Percentiles rank a stretch among this genome's conserved stretches.
phyloP scores from a whole-genome alignment of 192 early-diverging fungal genomes.

The Haplosporangium gracile region DNA sequence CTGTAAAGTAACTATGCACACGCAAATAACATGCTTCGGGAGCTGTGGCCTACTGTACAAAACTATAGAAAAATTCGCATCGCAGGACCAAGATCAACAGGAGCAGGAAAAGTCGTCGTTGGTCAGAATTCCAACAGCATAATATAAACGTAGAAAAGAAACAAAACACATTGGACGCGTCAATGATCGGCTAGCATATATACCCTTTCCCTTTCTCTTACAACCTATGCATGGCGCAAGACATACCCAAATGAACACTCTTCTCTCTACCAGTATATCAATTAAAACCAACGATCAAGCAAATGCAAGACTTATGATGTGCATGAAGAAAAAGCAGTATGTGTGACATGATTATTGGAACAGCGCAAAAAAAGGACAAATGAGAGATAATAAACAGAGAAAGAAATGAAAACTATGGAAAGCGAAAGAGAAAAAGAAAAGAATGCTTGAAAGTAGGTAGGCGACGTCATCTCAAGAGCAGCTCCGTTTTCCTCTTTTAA shows the following conservation, averaged over 20 bases:
- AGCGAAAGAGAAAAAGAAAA: not conserved
- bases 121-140: slow-evolving; percentile 34
- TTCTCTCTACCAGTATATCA: not conserved
- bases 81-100: slow-evolving; percentile 20
- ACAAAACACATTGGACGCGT: not conserved
- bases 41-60: not conserved
- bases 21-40: not conserved
- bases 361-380: not conserved
- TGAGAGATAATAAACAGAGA: not conserved
- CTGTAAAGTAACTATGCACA: not conserved
- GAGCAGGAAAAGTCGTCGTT: slow-evolving; percentile 39
- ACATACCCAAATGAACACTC: not conserved
- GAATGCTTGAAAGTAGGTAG: not conserved
- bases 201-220: not conserved
- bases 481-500: not conserved
- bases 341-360: slow-evolving; percentile 7
- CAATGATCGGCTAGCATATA: not conserved
- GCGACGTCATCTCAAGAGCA: not conserved
- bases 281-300: not conserved
- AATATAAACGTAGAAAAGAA: not conserved
- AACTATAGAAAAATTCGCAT: slow-evolving; percentile 35
- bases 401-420: slow-evolving; percentile 4
- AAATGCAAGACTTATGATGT: not conserved
- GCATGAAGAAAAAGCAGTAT: slow-evolving; percentile 10
- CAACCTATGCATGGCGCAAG: not conserved